phyloP scores from a whole-genome alignment of 164 flowering plant genomes.

The Stephania cephalantha region DNA sequence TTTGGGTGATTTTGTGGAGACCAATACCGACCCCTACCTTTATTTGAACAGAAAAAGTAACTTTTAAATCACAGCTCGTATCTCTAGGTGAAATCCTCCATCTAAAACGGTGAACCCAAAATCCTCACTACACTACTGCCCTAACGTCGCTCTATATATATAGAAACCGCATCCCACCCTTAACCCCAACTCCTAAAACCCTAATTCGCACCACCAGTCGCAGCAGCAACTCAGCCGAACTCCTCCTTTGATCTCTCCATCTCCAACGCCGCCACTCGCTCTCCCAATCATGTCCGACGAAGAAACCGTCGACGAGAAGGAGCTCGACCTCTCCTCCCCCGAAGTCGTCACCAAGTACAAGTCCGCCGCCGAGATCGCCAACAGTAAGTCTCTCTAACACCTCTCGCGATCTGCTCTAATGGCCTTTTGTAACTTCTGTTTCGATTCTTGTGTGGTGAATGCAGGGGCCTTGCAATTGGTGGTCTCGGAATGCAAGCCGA shows the following conservation, averaged over 20 bases:
- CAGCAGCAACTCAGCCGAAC: not conserved
- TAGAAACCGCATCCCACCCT: too few relatives aligned
- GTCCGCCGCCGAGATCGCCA: slow-evolving; percentile 72
- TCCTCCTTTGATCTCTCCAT: not conserved
- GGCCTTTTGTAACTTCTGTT: not conserved
- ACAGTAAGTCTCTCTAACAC: slow-evolving; percentile 32
- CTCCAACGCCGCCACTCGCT: not conserved
- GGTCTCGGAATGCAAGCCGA: slow-evolving; percentile 72
- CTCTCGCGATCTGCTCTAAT: not conserved
- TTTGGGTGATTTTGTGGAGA: too few relatives aligned
- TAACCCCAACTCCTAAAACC: too few relatives aligned
- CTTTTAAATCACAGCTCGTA: too few relatives aligned
- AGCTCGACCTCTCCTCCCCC: slow-evolving; percentile 74
- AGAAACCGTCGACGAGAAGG: slow-evolving; percentile 66
- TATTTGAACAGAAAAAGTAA: too few relatives aligned
- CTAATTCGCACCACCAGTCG: not conserved
- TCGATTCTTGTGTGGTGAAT: not conserved
- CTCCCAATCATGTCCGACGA: slow-evolving; percentile 64
- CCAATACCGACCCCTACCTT: too few relatives aligned
- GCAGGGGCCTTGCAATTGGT: slow-evolving; percentile 90
- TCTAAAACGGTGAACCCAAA: too few relatives aligned
- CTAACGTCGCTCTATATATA: too few relatives aligned
- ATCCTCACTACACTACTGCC: too few relatives aligned
- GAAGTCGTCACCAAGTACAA: slow-evolving; percentile 92
- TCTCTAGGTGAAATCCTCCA: too few relatives aligned